These are phyloP conservation scores for Eragrostis nindensis DNA, from an alignment of 176 grass and related monocot genomes.

Conservation along the genomic window DNA sequence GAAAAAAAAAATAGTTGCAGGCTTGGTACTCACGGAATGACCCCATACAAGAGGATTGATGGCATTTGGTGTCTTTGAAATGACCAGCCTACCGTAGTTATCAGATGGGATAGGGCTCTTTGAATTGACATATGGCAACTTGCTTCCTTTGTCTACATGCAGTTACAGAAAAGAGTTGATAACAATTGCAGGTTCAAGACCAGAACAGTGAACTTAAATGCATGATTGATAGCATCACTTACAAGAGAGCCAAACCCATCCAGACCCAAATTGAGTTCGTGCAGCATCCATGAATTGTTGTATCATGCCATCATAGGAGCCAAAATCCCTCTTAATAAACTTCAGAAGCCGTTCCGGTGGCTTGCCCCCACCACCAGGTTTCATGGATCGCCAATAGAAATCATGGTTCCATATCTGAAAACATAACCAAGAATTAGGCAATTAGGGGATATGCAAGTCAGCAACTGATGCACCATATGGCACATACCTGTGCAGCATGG, in stretches of 20 bases:
- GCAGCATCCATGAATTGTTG: conserved; percentile 67
- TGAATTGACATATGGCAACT: conserved; percentile 74
- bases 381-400: conserved; percentile 90
- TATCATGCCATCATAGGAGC: conserved; percentile 67
- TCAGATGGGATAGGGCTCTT: conserved; percentile 74
- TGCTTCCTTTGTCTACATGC: conserved; percentile 68
- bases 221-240: conserved; percentile 38
- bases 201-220: not conserved
- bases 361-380: conserved; percentile 63
- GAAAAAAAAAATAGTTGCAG: not conserved
- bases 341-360: conserved; percentile 58
- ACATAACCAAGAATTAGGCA: conserved; percentile 23
- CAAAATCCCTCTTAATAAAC: conserved; percentile 84
- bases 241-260: conserved; percentile 96
- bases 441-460: not conserved
- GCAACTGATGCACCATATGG: not conserved
- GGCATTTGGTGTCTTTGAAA: conserved; percentile 81
- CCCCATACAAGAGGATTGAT: conserved; percentile 90
- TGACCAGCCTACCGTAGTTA: conserved; percentile 74
- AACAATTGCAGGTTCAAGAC: not conserved
- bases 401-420: conserved; percentile 94
- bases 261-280: conserved; percentile 87
- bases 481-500: conserved; percentile 75
- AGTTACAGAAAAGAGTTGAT: conserved; percentile 30
- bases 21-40: conserved; percentile 72